These are phyloP conservation scores for Globisporangium lucens DNA, from an alignment of 352 stramenopile species.

Conservation along the genomic window DNA sequence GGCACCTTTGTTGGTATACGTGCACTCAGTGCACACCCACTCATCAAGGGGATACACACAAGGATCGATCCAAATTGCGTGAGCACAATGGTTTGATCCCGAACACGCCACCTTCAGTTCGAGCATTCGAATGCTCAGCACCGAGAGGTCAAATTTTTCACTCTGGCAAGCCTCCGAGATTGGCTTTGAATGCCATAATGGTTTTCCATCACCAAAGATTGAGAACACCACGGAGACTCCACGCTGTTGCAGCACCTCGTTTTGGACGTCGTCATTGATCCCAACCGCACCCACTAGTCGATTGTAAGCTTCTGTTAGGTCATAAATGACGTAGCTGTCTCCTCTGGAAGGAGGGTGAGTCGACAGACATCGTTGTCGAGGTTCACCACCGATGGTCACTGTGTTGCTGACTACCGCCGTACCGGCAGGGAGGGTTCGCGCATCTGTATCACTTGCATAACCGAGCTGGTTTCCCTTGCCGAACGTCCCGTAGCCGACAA, in stretches of 20 bases:
- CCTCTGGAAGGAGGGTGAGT: slow-evolving; percentile 71
- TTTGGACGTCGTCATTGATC: slow-evolving; percentile 73
- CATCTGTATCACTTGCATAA: slow-evolving; percentile 58
- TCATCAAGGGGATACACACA: slow-evolving; percentile 64
- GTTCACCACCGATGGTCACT: slow-evolving; percentile 62
- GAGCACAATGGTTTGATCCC: slow-evolving; percentile 75
- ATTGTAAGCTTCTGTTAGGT: slow-evolving; percentile 60
- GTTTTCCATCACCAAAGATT: slow-evolving; percentile 61
- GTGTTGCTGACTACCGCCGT: slow-evolving; percentile 22
- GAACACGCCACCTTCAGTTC: slow-evolving; percentile 65
- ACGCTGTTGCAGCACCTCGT: slow-evolving; percentile 55
- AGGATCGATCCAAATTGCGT: slow-evolving; percentile 81
- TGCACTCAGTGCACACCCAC: slow-evolving; percentile 64
- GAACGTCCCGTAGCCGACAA: slow-evolving; percentile 75
- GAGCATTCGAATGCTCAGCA: slow-evolving; percentile 68
- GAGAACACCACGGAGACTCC: slow-evolving; percentile 61
- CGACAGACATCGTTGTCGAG: slow-evolving; percentile 72
- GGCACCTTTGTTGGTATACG: slow-evolving; percentile 68
- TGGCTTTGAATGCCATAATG: slow-evolving; percentile 76
- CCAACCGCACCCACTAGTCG: slow-evolving; percentile 52
- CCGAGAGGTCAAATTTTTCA: slow-evolving; percentile 59
- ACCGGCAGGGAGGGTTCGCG: slow-evolving; percentile 12
- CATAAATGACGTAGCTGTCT: slow-evolving; percentile 80
- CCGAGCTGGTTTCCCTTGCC: slow-evolving; percentile 72
- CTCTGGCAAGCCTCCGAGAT: slow-evolving; percentile 33